Evolutionary conservation across 2,329 filamentous ascomycete species (phyloP).

Genomic region (Trichophyton benhamiae): DNA sequence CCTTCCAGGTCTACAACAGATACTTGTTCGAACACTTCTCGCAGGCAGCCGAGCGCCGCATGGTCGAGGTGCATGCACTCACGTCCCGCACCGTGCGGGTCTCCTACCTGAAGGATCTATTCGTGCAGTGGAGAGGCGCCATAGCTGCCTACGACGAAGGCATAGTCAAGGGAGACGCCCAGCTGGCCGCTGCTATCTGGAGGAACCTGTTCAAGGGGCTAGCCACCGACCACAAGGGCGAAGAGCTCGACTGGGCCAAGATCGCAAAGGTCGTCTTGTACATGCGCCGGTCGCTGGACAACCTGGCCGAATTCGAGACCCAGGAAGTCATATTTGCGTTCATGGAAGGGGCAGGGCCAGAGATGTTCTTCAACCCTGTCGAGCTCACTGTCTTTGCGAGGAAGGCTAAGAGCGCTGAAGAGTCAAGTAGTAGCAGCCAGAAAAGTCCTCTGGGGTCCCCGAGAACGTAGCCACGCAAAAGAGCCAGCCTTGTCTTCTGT

Average conservation of each 20-base stretch:
- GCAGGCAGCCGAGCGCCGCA: slow-evolving; percentile 56
- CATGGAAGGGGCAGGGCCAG: neutral
- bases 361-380: neutral
- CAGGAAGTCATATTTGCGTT: neutral
- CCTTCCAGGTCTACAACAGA: slow-evolving; percentile 67
- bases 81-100: slow-evolving; percentile 43
- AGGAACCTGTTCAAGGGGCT: slow-evolving; percentile 77
- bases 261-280: slow-evolving; percentile 52
- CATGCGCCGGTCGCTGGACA: slow-evolving; percentile 45
- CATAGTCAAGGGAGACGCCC: slow-evolving; percentile 35
- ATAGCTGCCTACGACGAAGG: slow-evolving; percentile 52
- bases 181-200: slow-evolving; percentile 62
- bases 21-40: slow-evolving; percentile 90
- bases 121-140: slow-evolving; percentile 81
- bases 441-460: neutral
- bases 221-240: slow-evolving; percentile 29
- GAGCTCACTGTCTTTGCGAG: neutral
- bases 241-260: slow-evolving; percentile 47
- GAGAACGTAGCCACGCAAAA: too few species aligned
- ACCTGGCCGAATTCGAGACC: slow-evolving; percentile 24
- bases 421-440: too few species aligned
- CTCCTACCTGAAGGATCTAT: slow-evolving; percentile 69
- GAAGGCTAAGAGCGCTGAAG: neutral
- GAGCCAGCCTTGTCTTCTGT: neutral
- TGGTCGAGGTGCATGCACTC: slow-evolving; percentile 39